Conservation (phyloP, 2,329 filamentous ascomycete species). For the Pseudovirgaria hyperparasitica region DNA sequence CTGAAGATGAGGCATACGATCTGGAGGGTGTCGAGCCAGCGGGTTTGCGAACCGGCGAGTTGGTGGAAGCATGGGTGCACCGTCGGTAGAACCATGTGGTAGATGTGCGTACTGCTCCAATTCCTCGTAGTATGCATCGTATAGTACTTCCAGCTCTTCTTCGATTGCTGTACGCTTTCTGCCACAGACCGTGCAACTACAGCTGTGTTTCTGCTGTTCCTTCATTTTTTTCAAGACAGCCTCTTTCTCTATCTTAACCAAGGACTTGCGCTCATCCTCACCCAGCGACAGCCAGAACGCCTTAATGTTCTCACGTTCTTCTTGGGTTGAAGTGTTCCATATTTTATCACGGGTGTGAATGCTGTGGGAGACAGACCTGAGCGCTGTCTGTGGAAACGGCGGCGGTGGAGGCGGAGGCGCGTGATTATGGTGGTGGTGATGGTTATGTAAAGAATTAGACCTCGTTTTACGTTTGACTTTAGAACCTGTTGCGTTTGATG, state of each 20-base stretch:
- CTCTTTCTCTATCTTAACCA: conserved; percentile 98
- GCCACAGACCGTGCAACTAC: conserved; percentile 94
- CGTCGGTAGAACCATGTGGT: conserved; percentile 51
- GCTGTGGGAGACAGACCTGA: conserved; percentile 29
- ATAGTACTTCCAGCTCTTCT: conserved; percentile 92
- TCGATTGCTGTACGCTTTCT: conserved; percentile 94
- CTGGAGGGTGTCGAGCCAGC: conserved; percentile 41
- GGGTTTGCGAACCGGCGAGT: conserved; percentile 48
- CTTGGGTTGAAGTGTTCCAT: conserved; percentile 90
- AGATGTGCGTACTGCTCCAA: conserved; percentile 93
- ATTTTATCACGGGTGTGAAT: conserved; percentile 63
- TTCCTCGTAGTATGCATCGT: conserved; percentile 97
- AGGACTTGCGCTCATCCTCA: conserved; percentile 84
- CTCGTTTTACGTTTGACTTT: conserved; percentile 59
- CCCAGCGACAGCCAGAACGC: conserved; percentile 94
- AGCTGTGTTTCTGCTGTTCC: conserved; percentile 98
- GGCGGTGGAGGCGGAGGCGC: conserved; percentile 28
- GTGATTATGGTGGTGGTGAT: conserved; percentile 16
- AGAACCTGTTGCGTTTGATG: conserved; percentile 24
- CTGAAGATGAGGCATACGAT: conserved; percentile 45
- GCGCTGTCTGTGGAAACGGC: conserved; percentile 29
- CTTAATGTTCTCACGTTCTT: conserved; percentile 94
- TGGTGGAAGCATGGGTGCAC: conserved; percentile 54
- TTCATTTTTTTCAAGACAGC: conserved; percentile 99
- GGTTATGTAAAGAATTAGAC: conserved; percentile 18